phyloP scores from a whole-genome alignment of 192 early-diverging fungal species.

The Coemansia asiatica region DNA sequence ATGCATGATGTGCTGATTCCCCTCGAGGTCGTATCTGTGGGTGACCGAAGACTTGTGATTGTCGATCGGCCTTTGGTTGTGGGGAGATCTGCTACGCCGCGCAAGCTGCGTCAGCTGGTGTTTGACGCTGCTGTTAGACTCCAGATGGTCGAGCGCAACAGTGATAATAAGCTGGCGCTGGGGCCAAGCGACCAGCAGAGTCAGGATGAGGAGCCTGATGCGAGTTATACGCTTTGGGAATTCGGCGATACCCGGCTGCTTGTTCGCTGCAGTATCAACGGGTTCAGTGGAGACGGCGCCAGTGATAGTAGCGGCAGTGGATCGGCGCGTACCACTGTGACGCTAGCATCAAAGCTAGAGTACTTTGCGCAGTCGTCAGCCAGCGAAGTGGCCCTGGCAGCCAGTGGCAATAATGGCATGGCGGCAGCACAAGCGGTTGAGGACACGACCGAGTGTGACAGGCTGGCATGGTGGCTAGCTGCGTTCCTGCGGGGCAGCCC shows the following conservation, averaged over 20 bases:
- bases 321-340: constrained; percentile 18
- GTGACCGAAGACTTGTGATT: constrained; percentile 11
- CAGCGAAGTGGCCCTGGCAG: constrained; percentile 14
- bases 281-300: constrained; percentile 15
- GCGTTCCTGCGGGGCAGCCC: constrained; percentile 45
- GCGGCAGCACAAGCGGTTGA: constrained; percentile 2
- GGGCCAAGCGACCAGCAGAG: not conserved
- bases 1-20: constrained; percentile 35
- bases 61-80: constrained; percentile 35
- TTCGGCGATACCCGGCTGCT: constrained; percentile 38
- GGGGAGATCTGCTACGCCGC: constrained; percentile 28
- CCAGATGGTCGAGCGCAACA: constrained; percentile 10
- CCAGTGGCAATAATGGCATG: constrained; percentile 4
- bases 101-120: constrained; percentile 29
- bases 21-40: constrained; percentile 14
- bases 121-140: constrained; percentile 14
- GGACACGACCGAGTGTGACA: constrained; percentile 36
- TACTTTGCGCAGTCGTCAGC: constrained; percentile 11
- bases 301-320: not conserved
- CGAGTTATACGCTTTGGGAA: constrained; percentile 52
- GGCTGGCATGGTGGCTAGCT: constrained; percentile 47
- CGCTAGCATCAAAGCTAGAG: constrained; percentile 41
- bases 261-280: constrained; percentile 42
- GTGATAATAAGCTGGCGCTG: constrained; percentile 18
- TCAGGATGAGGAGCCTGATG: not conserved